Percentiles rank a stretch among this genome's conserved stretches.
Evolutionary conservation across 805 yeast species (phyloP).

Genomic region (Nadsonia fulvescens): DNA sequence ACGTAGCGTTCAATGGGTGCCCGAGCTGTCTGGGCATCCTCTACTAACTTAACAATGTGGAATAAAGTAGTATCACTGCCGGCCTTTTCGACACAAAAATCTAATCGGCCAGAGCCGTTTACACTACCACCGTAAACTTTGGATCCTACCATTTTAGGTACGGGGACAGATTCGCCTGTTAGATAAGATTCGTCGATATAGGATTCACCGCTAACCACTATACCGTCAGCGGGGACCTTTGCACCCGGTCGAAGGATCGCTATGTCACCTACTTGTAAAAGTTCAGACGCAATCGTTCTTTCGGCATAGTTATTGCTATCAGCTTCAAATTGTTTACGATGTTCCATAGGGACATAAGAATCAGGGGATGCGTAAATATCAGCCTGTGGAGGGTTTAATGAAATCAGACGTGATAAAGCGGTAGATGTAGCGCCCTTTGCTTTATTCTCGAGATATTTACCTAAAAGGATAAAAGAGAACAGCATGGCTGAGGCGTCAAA

Average conservation of each 20-base stretch:
- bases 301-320: constrained; percentile 10
- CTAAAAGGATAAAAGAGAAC: constrained; percentile 65
- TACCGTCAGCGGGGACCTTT: constrained; percentile 84
- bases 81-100: constrained; percentile 46
- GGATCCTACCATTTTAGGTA: constrained; percentile 42
- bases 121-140: constrained; percentile 77
- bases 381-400: constrained; percentile 67
- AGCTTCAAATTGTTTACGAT: constrained; percentile 6
- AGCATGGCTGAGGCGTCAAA: constrained; percentile 84
- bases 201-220: constrained; percentile 55
- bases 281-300: constrained; percentile 49
- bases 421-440: constrained; percentile 91
- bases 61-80: constrained; percentile 78
- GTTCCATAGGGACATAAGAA: constrained; percentile 6
- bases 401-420: constrained; percentile 64
- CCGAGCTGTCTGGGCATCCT: constrained; percentile 70
- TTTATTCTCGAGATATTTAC: constrained; percentile 77
- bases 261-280: constrained; percentile 60
- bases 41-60: constrained; percentile 71
- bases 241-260: constrained; percentile 72
- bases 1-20: constrained; percentile 88
- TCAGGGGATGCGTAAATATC: constrained; percentile 23
- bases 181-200: constrained; percentile 78
- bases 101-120: constrained; percentile 59
- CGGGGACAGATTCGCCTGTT: constrained; percentile 82